Conservation (phyloP, 164 flowering plant species). For the Houttuynia cordata region DNA sequence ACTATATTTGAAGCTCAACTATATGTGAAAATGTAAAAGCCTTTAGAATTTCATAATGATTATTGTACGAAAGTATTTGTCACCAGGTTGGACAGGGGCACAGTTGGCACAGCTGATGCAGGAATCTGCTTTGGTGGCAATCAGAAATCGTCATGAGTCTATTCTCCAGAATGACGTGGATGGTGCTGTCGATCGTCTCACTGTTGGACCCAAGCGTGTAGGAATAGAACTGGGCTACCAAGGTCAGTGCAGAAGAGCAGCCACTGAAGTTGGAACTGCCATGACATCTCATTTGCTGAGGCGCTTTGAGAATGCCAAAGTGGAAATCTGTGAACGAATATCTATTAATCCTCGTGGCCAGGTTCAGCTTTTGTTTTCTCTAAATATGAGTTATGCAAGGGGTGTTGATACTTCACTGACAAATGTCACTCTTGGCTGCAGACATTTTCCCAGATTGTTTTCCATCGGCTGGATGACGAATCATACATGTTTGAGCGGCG, state of each 20-base stretch:
- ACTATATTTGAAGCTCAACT: not conserved
- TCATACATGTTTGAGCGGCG: conserved; percentile 73
- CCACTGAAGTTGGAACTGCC: conserved; percentile 83
- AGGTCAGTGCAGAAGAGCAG: conserved; percentile 88
- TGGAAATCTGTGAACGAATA: conserved; percentile 76
- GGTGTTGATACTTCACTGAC: not conserved
- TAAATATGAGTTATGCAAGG: not conserved
- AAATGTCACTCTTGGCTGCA: conserved; percentile 18
- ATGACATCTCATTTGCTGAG: conserved; percentile 77
- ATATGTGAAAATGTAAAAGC: not conserved
- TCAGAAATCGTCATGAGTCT: conserved; percentile 63
- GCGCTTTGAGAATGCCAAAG: conserved; percentile 60
- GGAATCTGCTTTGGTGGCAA: conserved; percentile 95
- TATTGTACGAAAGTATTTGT: conserved; percentile 4
- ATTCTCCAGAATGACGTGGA: conserved; percentile 76
- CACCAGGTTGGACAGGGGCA: conserved; percentile 93
- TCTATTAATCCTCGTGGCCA: conserved; percentile 86
- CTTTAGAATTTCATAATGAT: not conserved
- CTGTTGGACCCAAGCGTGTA: conserved; percentile 81
- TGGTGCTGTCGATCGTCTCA: conserved; percentile 89
- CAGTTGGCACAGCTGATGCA: conserved; percentile 85
- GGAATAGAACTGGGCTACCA: conserved; percentile 78
- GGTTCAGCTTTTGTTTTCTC: conserved; percentile 31
- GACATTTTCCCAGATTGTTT: conserved; percentile 82
- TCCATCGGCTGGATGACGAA: conserved; percentile 87